Conservation (phyloP, 805 yeast genomes). For the Maudiozyma pseudohumilis region DNA sequence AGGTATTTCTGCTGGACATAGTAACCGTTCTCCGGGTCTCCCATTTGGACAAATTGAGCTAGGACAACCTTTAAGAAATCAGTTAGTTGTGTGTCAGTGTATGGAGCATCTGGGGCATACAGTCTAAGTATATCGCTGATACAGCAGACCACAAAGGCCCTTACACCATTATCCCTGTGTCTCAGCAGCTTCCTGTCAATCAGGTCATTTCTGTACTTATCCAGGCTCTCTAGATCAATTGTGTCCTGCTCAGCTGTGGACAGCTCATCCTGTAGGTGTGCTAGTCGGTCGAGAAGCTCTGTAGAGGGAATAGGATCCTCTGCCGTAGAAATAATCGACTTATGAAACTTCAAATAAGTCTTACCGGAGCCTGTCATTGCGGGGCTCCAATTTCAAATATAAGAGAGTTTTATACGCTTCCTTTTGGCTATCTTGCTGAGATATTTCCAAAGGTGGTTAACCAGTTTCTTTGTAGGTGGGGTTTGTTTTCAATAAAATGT, state of each 20-base stretch:
- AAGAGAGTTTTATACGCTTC: too few relatives aligned
- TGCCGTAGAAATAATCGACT: constrained; percentile 46
- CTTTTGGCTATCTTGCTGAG: too few relatives aligned
- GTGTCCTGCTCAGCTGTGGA: constrained; percentile 52
- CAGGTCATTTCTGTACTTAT: constrained; percentile 40
- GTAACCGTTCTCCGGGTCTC: constrained; percentile 48
- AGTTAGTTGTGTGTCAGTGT: constrained; percentile 49
- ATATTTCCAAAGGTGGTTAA: too few relatives aligned
- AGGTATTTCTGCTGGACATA: constrained; percentile 55
- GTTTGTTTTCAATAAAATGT: too few relatives aligned
- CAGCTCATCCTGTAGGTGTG: constrained; percentile 52
- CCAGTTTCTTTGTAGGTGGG: too few relatives aligned
- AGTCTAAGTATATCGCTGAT: constrained; percentile 65
- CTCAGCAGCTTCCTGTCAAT: constrained; percentile 47
- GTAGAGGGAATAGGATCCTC: constrained; percentile 49
- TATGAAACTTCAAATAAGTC: constrained; percentile 31
- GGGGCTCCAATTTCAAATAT: too few relatives aligned
- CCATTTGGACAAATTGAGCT: constrained; percentile 47
- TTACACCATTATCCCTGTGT: constrained; percentile 59
- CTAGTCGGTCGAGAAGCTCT: constrained; percentile 49
- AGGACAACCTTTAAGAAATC: constrained; percentile 60
- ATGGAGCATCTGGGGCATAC: constrained; percentile 88
- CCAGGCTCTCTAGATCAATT: constrained; percentile 38
- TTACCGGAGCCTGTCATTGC: neutral
- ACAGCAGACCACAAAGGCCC: constrained; percentile 62